Evolutionary conservation across 2,329 filamentous ascomycete species (phyloP), one percentile per base, ranked within the genome.

Genomic region (Fusarium xyrophilum): DNA sequence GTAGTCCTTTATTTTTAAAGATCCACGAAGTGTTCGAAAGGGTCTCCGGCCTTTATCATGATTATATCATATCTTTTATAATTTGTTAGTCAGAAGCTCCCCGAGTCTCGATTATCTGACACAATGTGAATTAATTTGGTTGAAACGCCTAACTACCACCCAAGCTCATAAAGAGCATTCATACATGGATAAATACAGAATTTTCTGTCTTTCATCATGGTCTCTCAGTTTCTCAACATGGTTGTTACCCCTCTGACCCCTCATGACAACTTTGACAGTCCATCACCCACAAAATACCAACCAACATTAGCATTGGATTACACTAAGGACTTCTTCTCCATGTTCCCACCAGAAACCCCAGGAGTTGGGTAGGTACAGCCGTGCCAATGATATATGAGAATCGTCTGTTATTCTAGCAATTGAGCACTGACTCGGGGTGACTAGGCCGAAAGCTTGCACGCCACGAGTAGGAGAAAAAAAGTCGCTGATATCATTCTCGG

Each of bases 401-500:
- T 14, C 23, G 10, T 5, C 2, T 38, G 21, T 19, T 15, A 56
- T 30, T 27, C 38, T 33, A 39, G 39, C n/a, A 33, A 55, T 51
- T 53, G n/a, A 23, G 39, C 32, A 32, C 23, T 54, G 14, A 44
- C 44, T 63, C 32, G 36, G 33, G 23, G 19, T 40, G 36, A 27
- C 46, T 55, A 23, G 40, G 15, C 62, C 55, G 32, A 38, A 42
- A 39, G 23, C 28, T 51, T 28, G 27, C 39, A 54, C 60, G 38
- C 64, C 52, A 60, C 10, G 17, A 53, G 57, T 23, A 44, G 42
- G n/a, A 39, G 6, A 27, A 46, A 46, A 54, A 23, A 46, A 12
- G 35, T 57, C 52, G 21, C 65, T 66, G 66, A 67, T 69, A 69
- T 69, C 67, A 69, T 69, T 43, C 48, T 69, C 43, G 56, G 50